A percentile compares a stretch with the other conserved stretches of the same genome.
These are phyloP conservation scores for Blastobotrys chiropterorum DNA, from an alignment of 805 yeast species.

Conservation along the genomic window DNA sequence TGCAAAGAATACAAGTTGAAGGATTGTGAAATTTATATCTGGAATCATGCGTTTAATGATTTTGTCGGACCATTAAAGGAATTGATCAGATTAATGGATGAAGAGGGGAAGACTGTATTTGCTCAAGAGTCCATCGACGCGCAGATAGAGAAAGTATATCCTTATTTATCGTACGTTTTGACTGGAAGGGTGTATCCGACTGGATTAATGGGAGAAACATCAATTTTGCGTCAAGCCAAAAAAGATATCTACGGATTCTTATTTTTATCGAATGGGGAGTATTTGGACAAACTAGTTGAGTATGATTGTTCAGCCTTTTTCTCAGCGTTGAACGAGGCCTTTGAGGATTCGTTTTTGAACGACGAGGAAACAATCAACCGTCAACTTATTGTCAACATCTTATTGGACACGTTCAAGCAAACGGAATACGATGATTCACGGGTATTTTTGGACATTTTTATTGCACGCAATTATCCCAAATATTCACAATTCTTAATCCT, in stretches of 20 bases:
- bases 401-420: conserved; percentile 51
- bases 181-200: conserved; percentile 82
- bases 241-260: conserved; percentile 36
- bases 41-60: conserved; percentile 66
- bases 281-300: conserved; percentile 51
- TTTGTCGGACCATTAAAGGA: conserved; percentile 65
- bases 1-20: conserved; percentile 51
- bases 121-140: conserved; percentile 16
- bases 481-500: conserved; percentile 76
- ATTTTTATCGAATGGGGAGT: conserved; percentile 39
- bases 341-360: conserved; percentile 73
- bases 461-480: conserved; percentile 78
- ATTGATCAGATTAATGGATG: conserved; percentile 36
- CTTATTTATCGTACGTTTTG: conserved; percentile 61
- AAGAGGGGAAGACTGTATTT: conserved; percentile 9
- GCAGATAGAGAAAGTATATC: conserved; percentile 37
- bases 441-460: conserved; percentile 46
- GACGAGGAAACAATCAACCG: conserved; percentile 50
- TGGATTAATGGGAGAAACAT: conserved; percentile 40
- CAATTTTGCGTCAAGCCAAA: conserved; percentile 40
- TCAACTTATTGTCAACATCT: conserved; percentile 70
- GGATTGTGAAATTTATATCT: conserved; percentile 63
- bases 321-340: conserved; percentile 67
- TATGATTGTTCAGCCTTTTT: conserved; percentile 55
- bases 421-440: conserved; percentile 21